These are phyloP conservation scores for Musa balbisiana DNA, from an alignment of 202 grass and related monocot genomes.

Conservation along the genomic window DNA sequence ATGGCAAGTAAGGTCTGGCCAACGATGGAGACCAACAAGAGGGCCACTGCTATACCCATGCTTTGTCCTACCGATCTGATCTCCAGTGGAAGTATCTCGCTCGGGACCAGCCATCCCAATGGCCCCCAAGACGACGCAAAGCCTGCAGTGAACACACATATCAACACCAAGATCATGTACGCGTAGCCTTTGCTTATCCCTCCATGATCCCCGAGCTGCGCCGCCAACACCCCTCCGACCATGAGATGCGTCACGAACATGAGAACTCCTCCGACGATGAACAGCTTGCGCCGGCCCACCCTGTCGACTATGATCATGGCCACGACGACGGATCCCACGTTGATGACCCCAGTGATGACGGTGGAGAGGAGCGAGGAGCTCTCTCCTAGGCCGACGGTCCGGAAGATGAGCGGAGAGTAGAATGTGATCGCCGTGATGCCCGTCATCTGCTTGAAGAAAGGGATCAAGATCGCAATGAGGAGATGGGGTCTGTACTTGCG, in stretches of 20 bases:
- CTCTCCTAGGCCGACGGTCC: not conserved
- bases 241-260: not conserved
- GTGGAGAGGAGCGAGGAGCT: not conserved
- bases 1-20: not conserved
- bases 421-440: not conserved
- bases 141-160: not conserved
- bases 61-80: not conserved
- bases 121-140: conserved; percentile 7
- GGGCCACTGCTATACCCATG: not conserved
- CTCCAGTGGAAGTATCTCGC: conserved; percentile 2
- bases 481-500: not conserved
- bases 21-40: not conserved
- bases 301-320: not conserved
- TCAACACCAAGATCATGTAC: not conserved
- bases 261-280: not conserved
- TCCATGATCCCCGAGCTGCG: not conserved
- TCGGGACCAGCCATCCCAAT: conserved; percentile 2
- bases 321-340: not conserved
- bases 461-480: not conserved
- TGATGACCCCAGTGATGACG: not conserved
- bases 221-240: not conserved
- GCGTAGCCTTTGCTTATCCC: not conserved
- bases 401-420: not conserved
- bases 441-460: conserved; percentile 3
- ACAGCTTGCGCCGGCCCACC: not conserved